Evolutionary conservation across 768 basidiomycete species (phyloP).

Genomic region (Rickenella mellea): DNA sequence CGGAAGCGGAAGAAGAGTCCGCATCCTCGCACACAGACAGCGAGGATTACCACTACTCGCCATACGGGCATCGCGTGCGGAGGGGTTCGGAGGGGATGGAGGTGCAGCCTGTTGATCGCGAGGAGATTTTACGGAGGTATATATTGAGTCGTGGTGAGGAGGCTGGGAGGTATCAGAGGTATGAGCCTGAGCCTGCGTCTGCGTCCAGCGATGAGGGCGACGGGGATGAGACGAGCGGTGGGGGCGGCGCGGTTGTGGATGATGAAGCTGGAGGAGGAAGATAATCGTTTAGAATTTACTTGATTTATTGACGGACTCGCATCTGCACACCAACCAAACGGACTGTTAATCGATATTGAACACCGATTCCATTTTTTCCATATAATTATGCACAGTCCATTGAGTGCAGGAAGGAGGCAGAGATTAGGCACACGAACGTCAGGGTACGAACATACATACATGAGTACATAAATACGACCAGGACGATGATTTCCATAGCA

Average conservation of each 20-base stretch:
- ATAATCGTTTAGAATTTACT: background rate
- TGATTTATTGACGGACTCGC: background rate
- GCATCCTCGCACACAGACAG: slow-evolving; percentile 6
- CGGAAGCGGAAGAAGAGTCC: slow-evolving; percentile 20
- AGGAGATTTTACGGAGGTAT: slow-evolving; percentile 54
- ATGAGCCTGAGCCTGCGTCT: slow-evolving; percentile 48
- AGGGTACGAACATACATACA: too few species aligned
- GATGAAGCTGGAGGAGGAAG: background rate
- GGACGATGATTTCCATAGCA: too few species aligned
- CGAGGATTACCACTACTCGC: slow-evolving; percentile 12
- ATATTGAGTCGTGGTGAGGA: slow-evolving; percentile 43
- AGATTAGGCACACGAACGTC: background rate
- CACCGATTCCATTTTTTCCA: too few species aligned
- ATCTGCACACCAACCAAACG: too few species aligned
- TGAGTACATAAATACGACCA: too few species aligned
- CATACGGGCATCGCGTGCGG: slow-evolving; percentile 29
- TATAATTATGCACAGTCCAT: too few species aligned
- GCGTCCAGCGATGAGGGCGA: slow-evolving; percentile 33
- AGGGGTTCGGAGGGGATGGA: slow-evolving; percentile 82
- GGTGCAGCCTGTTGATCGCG: slow-evolving; percentile 49
- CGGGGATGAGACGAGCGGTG: slow-evolving; percentile 11
- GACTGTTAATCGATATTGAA: too few species aligned
- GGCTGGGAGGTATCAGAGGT: slow-evolving; percentile 55
- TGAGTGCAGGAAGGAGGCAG: background rate
- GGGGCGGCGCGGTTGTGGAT: too few species aligned